Percentiles rank a stretch among this genome's conserved stretches.
phyloP scores from a whole-genome alignment of 1,284 basidiomycete genomes.

The Calocybe gambosa region DNA sequence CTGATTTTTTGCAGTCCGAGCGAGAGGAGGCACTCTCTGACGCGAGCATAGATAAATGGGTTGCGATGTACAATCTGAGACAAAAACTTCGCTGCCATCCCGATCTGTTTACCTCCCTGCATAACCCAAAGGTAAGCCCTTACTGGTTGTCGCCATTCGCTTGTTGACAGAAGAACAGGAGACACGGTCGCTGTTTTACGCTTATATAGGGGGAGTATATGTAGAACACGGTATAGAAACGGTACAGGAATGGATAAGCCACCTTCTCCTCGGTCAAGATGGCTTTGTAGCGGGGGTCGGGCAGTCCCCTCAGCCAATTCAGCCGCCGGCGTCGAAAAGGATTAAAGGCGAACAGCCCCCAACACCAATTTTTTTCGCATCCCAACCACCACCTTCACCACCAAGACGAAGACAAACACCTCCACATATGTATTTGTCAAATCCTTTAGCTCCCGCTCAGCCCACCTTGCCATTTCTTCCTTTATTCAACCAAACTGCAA shows the following conservation, averaged over 20 bases:
- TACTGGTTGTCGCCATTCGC: background rate
- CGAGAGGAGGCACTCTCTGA: conserved; percentile 39
- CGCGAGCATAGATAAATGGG: conserved; percentile 51
- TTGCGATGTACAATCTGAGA: conserved; percentile 47
- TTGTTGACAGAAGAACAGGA: conserved; percentile 37
- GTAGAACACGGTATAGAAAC: conserved; percentile 44
- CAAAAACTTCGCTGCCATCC: conserved; percentile 53
- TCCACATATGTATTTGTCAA: conserved; percentile 27
- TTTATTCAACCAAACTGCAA: conserved; percentile 65
- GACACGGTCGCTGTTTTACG: conserved; percentile 49
- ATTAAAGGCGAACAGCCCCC: conserved; percentile 28
- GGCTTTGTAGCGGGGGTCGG: conserved; percentile 16
- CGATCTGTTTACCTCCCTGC: conserved; percentile 33
- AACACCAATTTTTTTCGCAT: conserved; percentile 26
- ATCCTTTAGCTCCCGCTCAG: conserved; percentile 53
- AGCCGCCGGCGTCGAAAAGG: conserved; percentile 30
- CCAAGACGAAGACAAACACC: conserved; percentile 14
- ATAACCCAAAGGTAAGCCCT: conserved; percentile 40
- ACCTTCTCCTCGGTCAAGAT: conserved; percentile 39
- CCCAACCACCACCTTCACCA: conserved; percentile 28
- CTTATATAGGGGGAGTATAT: conserved; percentile 64
- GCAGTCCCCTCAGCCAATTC: conserved; percentile 18
- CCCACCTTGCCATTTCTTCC: conserved; percentile 57
- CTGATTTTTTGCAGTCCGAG: conserved; percentile 20
- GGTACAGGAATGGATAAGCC: conserved; percentile 54